phyloP scores from a whole-genome alignment of 2,329 filamentous ascomycete genomes.

The Colletotrichum lentis region DNA sequence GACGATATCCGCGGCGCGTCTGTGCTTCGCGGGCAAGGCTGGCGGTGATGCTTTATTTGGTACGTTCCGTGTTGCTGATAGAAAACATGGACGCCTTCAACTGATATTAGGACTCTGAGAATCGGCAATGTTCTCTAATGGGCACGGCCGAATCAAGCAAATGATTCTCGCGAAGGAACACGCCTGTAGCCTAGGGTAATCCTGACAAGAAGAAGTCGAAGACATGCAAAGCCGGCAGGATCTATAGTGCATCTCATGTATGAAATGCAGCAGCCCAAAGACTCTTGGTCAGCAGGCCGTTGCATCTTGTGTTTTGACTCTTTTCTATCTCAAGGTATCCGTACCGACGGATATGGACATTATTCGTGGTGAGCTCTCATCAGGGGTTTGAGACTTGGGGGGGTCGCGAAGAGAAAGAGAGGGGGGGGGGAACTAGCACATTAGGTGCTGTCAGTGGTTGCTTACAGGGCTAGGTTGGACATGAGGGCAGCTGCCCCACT shows the following conservation, averaged over 20 bases:
- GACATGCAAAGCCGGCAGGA: not conserved
- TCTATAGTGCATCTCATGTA: not conserved
- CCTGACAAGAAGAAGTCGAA: not conserved
- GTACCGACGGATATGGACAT: not conserved
- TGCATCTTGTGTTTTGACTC: slow-evolving; percentile 14
- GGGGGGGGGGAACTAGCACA: slow-evolving; percentile 9
- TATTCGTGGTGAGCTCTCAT: not conserved
- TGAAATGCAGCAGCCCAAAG: slow-evolving; percentile 15
- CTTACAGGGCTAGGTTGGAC: not conserved
- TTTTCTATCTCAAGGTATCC: not conserved
- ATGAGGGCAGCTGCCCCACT: slow-evolving; percentile 21
- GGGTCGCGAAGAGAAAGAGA: not conserved
- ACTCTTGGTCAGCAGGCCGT: not conserved
- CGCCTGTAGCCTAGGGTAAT: not conserved
- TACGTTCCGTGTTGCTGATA: slow-evolving; percentile 1
- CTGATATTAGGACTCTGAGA: not conserved
- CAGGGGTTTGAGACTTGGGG: slow-evolving; percentile 17
- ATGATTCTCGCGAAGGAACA: not conserved
- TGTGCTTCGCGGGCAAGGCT: slow-evolving; percentile 17
- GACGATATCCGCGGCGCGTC: slow-evolving; percentile 1
- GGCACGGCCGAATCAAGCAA: not conserved
- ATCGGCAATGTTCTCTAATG: not conserved
- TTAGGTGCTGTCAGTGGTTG: slow-evolving; percentile 22
- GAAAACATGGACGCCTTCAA: slow-evolving; percentile 6
- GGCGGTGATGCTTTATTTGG: not conserved